Conservation (phyloP, 192 early-diverging fungal species). For the Podila epigama region DNA sequence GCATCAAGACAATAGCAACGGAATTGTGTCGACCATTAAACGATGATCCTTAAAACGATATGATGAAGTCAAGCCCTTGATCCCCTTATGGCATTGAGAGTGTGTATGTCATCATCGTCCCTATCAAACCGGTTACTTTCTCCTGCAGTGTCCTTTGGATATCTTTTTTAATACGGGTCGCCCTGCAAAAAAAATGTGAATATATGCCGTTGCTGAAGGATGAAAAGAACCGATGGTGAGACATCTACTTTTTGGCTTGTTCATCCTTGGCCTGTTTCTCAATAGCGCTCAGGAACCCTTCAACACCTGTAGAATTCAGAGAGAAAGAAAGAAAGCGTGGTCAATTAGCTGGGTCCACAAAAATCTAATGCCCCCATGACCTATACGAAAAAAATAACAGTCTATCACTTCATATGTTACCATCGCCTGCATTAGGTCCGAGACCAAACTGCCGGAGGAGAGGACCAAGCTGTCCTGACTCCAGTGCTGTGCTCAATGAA, state of each 20-base stretch:
- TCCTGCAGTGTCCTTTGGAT: no score
- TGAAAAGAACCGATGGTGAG: no score
- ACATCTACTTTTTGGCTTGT: constrained; percentile 5
- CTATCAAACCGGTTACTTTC: no score
- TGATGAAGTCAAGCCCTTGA: no score
- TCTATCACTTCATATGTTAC: constrained; percentile 15
- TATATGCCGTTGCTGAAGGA: no score
- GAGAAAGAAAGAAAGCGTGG: not conserved
- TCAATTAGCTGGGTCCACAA: not conserved
- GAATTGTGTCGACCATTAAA: no score
- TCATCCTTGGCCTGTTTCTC: constrained; percentile 50
- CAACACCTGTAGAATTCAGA: constrained; percentile 37
- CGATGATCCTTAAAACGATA: no score
- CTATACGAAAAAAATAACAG: not conserved
- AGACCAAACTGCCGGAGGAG: constrained; percentile 57
- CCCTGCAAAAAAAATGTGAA: no score
- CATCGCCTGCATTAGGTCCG: constrained; percentile 55
- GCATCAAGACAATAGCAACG: no score
- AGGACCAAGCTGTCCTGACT: constrained; percentile 62
- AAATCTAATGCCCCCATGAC: not conserved
- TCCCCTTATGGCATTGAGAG: no score
- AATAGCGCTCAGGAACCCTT: constrained; percentile 52
- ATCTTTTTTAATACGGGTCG: no score
- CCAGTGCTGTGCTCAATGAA: constrained; percentile 54
- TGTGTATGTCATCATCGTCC: no score